These are phyloP conservation scores for Fistulifera pelliculosa DNA, from an alignment of 108 stramenopile genomes.

Conservation along the genomic window DNA sequence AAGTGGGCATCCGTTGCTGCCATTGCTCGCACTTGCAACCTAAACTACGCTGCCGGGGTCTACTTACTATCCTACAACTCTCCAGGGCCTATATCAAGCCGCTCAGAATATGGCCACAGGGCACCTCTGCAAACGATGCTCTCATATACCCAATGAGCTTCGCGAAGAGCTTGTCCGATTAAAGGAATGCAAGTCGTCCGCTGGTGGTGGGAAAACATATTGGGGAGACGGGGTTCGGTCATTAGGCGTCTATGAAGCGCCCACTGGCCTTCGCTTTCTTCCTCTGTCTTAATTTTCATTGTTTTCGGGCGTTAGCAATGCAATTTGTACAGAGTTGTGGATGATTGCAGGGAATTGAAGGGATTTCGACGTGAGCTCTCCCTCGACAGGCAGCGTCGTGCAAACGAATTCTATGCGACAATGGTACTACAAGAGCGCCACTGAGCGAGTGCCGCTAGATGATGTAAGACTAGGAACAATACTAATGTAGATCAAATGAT, in stretches of 20 bases:
- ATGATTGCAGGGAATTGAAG: no score
- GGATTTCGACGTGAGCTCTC: no score
- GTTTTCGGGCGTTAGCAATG: no score
- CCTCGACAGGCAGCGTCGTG: no score
- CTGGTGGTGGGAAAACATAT: conserved; percentile 28
- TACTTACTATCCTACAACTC: conserved; percentile 13
- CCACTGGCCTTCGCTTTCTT: no score
- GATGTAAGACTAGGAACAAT: no score
- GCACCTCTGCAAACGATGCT: conserved; percentile 18
- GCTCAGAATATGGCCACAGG: conserved; percentile 28
- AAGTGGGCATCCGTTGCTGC: conserved; percentile 44
- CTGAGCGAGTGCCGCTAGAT: no score
- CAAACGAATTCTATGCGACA: no score
- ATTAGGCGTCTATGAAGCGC: conserved; percentile 19
- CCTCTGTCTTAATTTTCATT: no score
- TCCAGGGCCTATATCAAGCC: conserved; percentile 6
- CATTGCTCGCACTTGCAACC: conserved; percentile 20
- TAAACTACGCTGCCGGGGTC: conserved; percentile 18
- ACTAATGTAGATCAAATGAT: no score
- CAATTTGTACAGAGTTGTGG: no score
- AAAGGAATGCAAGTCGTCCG: conserved; percentile 17
- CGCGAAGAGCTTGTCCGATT: conserved; percentile 9
- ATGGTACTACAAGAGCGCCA: no score
- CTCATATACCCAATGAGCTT: conserved; percentile 13
- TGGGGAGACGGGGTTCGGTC: conserved; percentile 25